Evolutionary conservation across 2,329 filamentous ascomycete genomes (phyloP).

Genomic region (Talaromyces rugulosus): DNA sequence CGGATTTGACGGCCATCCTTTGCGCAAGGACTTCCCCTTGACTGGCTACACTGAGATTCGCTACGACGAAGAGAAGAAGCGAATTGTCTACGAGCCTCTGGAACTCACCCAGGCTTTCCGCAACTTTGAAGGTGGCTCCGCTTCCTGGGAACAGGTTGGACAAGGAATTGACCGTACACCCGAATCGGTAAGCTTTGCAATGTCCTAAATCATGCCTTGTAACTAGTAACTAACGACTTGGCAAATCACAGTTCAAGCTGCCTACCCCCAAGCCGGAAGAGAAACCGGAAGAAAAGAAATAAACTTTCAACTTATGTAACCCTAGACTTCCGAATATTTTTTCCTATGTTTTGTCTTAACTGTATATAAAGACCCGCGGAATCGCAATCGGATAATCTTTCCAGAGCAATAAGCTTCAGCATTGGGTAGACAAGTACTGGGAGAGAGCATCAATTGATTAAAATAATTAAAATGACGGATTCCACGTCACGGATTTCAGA

Average conservation of each 20-base stretch:
- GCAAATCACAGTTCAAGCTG: conserved; percentile 67
- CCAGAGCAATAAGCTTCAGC: not conserved
- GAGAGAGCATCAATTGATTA: not conserved
- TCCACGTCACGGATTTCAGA: not conserved
- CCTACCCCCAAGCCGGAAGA: conserved; percentile 94
- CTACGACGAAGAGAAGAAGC: conserved; percentile 99
- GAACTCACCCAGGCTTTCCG: conserved; percentile 98
- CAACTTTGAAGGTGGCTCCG: conserved; percentile 89
- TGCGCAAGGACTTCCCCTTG: conserved; percentile 96
- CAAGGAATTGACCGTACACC: conserved; percentile 73
- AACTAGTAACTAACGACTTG: conserved; percentile 9
- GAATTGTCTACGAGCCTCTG: conserved; percentile 94
- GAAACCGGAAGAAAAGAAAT: conserved; percentile 89
- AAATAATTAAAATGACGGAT: not conserved
- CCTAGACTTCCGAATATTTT: conserved; percentile 24
- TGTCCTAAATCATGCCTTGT: not conserved
- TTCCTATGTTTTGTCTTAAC: conserved; percentile 24
- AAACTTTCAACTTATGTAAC: conserved; percentile 40
- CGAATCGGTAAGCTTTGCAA: conserved; percentile 52
- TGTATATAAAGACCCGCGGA: conserved; percentile 33
- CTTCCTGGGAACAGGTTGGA: conserved; percentile 67
- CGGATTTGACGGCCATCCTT: conserved; percentile 94
- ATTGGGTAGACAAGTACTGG: not conserved
- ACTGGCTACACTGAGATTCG: conserved; percentile 97
- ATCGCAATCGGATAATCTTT: not conserved